These are phyloP conservation scores for Penstemon barbatus DNA, from an alignment of 257 asterid genomes.

Conservation along the genomic window DNA sequence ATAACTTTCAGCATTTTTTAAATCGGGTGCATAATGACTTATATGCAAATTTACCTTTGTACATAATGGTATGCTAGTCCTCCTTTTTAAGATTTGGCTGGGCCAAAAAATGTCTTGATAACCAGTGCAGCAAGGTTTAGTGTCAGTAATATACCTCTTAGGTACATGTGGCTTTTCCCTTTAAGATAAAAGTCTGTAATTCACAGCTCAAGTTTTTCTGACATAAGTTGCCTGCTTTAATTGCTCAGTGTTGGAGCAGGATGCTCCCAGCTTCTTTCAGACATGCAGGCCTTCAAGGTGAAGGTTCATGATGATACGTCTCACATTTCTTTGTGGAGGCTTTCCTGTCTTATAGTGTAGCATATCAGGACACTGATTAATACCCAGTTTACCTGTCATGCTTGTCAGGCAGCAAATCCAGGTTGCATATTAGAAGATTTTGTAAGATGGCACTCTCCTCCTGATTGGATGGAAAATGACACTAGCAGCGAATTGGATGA, in stretches of 20 bases:
- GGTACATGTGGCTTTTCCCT: background rate
- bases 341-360: slow-evolving; percentile 22
- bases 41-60: background rate
- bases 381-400: slow-evolving; percentile 27
- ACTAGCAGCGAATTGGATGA: slow-evolving; percentile 45
- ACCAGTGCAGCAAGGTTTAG: background rate
- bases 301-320: slow-evolving; percentile 31
- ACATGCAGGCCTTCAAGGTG: slow-evolving; percentile 99
- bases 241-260: slow-evolving; percentile 93
- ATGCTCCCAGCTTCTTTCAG: slow-evolving; percentile 97
- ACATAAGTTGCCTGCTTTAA: slow-evolving; percentile 32
- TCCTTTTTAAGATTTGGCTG: background rate
- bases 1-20: background rate
- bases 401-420: slow-evolving; percentile 95
- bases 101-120: background rate
- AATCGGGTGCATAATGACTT: background rate
- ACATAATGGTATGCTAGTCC: background rate
- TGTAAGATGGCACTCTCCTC: slow-evolving; percentile 99
- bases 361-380: slow-evolving; percentile 28
- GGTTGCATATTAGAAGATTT: slow-evolving; percentile 97
- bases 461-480: slow-evolving; percentile 88
- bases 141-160: slow-evolving; percentile 8
- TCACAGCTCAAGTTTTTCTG: slow-evolving; percentile 22
- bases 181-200: background rate
- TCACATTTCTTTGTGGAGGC: slow-evolving; percentile 20